Evolutionary conservation across 169 alveolate genomes (phyloP).

Genomic region (Plasmodium cynomolgi): DNA sequence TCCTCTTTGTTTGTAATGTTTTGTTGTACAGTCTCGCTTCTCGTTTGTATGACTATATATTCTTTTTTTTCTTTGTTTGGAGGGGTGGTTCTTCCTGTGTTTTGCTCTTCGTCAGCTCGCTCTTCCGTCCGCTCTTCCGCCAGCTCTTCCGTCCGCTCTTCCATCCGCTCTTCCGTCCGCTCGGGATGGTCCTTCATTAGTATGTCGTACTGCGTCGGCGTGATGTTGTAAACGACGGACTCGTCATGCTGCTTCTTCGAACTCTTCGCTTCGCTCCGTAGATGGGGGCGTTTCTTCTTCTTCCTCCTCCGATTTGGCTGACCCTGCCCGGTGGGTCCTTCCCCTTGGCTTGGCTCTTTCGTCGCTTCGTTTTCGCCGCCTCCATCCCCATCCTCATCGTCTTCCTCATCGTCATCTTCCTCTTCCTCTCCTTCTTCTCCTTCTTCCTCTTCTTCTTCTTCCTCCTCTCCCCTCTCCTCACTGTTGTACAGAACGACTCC

Average conservation of each 20-base stretch:
- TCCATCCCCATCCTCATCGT: not conserved
- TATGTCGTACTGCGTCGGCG: not conserved
- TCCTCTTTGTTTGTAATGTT: constrained; percentile 12
- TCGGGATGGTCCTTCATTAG: not conserved
- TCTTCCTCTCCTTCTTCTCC: not conserved
- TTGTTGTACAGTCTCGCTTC: not conserved
- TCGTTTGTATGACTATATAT: not conserved
- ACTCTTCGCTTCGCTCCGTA: not conserved
- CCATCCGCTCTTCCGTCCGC: not conserved
- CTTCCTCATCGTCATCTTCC: not conserved
- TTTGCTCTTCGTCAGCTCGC: not conserved
- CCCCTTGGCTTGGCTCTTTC: not conserved
- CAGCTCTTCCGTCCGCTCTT: no score
- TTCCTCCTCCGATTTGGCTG: not conserved
- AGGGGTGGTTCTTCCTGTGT: not conserved
- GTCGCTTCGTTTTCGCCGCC: not conserved
- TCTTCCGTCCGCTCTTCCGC: not conserved
- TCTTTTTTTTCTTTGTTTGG: not conserved
- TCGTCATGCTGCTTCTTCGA: not conserved
- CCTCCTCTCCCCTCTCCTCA: not conserved
- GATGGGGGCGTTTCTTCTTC: not conserved
- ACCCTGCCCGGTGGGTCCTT: not conserved
- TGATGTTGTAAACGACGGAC: not conserved
- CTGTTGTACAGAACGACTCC: constrained; percentile 4
- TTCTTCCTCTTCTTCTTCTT: not conserved